Evolutionary conservation across 345 rosid species (phyloP).

Genomic region (Hirschfeldia incana): DNA sequence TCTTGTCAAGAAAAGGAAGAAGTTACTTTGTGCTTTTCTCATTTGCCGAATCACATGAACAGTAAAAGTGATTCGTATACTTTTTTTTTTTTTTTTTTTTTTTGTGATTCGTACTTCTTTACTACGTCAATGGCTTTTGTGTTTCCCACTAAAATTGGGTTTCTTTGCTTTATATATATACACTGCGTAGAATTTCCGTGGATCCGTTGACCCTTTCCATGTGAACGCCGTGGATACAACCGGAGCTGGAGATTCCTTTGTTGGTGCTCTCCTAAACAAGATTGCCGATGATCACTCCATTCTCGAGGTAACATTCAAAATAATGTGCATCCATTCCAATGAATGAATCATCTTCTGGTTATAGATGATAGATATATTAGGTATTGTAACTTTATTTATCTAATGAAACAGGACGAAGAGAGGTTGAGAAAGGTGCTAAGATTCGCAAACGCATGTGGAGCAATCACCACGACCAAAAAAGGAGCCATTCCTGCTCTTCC

Average conservation of each 20-base stretch:
- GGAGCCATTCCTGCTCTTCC: conserved; percentile 99
- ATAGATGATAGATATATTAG: not conserved
- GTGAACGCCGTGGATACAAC: conserved; percentile 87
- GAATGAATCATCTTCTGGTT: not conserved
- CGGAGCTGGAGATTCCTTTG: conserved; percentile 96
- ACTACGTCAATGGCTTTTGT: conserved; percentile 13
- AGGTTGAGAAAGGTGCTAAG: conserved; percentile 72
- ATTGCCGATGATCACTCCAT: conserved; percentile 79
- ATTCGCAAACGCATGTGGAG: conserved; percentile 94
- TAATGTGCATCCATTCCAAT: not conserved
- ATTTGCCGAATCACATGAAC: conserved; percentile 35
- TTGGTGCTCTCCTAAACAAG: conserved; percentile 81
- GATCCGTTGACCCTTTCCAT: conserved; percentile 83
- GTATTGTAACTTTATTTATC: too few relatives aligned
- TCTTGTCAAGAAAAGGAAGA: not conserved
- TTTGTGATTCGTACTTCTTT: too few relatives aligned
- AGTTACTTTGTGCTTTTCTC: conserved; percentile 14
- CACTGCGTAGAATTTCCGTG: conserved; percentile 62
- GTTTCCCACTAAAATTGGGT: not conserved
- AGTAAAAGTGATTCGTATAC: not conserved
- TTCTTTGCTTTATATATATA: not conserved
- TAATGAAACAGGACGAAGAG: conserved; percentile 57
- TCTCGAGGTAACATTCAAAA: conserved; percentile 50
- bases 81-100: too few relatives aligned
- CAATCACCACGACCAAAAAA: conserved; percentile 95